Evolutionary conservation across 108 stramenopile genomes (phyloP).

Genomic region (Seminavis robusta): DNA sequence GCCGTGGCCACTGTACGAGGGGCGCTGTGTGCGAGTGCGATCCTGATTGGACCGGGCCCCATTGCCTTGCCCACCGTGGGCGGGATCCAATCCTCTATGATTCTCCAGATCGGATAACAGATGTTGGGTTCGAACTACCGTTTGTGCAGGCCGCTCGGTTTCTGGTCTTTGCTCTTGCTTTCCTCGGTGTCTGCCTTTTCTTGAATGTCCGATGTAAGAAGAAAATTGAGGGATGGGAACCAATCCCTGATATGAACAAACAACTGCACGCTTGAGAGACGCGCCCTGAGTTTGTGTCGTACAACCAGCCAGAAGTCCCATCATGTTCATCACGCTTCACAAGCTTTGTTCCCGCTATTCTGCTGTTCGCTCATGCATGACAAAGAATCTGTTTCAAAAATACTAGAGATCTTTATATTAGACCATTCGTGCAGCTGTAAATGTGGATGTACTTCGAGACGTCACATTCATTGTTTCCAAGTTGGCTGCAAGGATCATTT

Average conservation of each 20-base stretch:
- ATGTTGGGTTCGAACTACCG: constrained; percentile 69
- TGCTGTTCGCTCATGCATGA: too few species aligned
- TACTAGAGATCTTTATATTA: too few species aligned
- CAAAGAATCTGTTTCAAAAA: too few species aligned
- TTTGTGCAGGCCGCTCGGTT: constrained; percentile 15
- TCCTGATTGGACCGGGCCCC: constrained; percentile 79
- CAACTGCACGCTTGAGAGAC: too few species aligned
- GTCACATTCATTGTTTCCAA: too few species aligned
- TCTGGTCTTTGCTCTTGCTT: constrained; percentile 20
- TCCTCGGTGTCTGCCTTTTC: constrained; percentile 15
- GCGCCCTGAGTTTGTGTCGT: too few species aligned
- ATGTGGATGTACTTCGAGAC: too few species aligned
- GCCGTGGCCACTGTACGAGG: constrained; percentile 54
- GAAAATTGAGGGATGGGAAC: constrained; percentile 48
- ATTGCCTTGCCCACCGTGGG: constrained; percentile 63
- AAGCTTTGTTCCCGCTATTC: too few species aligned
- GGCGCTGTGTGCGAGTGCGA: constrained; percentile 66
- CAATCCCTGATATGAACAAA: constrained; percentile 38
- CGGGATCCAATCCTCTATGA: constrained; percentile 76
- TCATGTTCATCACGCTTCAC: too few species aligned
- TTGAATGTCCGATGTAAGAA: constrained; percentile 19
- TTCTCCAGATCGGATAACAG: constrained; percentile 52
- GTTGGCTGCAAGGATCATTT: too few species aligned
- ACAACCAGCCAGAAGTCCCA: too few species aligned
- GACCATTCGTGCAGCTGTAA: too few species aligned